phyloP scores from a whole-genome alignment of 176 grass and related monocot genomes.

The Oryza coarctata region DNA sequence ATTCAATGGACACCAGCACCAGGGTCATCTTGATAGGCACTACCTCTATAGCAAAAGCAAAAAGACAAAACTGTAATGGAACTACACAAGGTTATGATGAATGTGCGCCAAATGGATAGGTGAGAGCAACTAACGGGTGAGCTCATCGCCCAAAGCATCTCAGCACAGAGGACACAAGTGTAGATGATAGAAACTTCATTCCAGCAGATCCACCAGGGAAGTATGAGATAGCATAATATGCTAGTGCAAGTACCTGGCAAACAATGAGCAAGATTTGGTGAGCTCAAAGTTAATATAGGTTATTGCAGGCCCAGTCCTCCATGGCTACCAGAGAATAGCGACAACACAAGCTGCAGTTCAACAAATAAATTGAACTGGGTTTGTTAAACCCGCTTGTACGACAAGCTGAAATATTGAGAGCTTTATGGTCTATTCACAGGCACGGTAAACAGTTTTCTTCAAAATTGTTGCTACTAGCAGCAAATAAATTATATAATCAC shows the following conservation, averaged over 20 bases:
- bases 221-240: constrained; percentile 97
- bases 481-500: neutral
- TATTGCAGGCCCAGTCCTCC: neutral
- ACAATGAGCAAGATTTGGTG: constrained; percentile 26
- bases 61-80: constrained; percentile 33
- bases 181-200: constrained; percentile 83
- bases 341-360: neutral
- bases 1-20: neutral
- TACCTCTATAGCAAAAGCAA: constrained; percentile 11
- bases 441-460: neutral
- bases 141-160: constrained; percentile 85
- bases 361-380: neutral
- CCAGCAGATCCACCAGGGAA: constrained; percentile 97
- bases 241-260: constrained; percentile 76
- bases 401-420: neutral
- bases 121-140: constrained; percentile 29
- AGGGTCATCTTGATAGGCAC: neutral
- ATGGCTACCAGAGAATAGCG: neutral
- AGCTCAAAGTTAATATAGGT: neutral
- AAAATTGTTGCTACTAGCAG: constrained; percentile 20
- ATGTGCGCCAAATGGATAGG: constrained; percentile 6
- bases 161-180: constrained; percentile 64
- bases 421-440: constrained; percentile 16
- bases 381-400: neutral
- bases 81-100: constrained; percentile 5